Evolutionary conservation across 352 stramenopile genomes (phyloP).

Genomic region (Hyaloperonospora brassicae): DNA sequence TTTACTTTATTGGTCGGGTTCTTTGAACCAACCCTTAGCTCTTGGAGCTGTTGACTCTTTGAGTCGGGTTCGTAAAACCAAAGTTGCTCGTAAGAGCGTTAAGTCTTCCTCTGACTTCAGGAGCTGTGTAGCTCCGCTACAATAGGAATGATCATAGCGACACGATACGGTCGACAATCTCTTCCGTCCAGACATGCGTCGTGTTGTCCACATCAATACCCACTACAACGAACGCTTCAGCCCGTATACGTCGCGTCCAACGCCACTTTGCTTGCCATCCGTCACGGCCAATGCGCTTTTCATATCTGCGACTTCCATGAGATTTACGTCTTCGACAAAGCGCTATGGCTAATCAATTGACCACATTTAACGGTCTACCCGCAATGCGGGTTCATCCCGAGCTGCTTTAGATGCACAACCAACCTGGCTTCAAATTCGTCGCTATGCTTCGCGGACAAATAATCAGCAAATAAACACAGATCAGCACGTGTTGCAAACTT

Average conservation of each 20-base stretch:
- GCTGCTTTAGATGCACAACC: constrained; percentile 54
- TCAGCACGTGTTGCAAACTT: constrained; percentile 88
- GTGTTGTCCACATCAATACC: constrained; percentile 71
- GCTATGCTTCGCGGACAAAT: constrained; percentile 88
- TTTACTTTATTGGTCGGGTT: too few species aligned
- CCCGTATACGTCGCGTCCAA: constrained; percentile 88
- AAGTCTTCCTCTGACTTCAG: too few species aligned
- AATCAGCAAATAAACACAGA: constrained; percentile 90
- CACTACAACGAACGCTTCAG: constrained; percentile 95
- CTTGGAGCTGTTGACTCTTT: too few species aligned
- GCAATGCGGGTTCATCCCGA: constrained; percentile 86
- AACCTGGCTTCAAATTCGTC: constrained; percentile 89
- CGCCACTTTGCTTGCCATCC: constrained; percentile 67
- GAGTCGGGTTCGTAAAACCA: too few species aligned
- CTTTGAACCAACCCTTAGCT: too few species aligned
- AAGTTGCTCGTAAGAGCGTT: too few species aligned
- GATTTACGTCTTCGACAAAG: constrained; percentile 82
- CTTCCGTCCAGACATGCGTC: constrained; percentile 87
- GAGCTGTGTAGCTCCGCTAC: too few species aligned
- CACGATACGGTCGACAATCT: constrained; percentile 96
- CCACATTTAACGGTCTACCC: constrained; percentile 80
- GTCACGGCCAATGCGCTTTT: constrained; percentile 85
- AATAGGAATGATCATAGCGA: constrained; percentile 84
- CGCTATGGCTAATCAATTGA: constrained; percentile 90
- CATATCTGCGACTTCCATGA: constrained; percentile 85